Base-by-base conservation (phyloP, 305 asterid species). In the Fraxinus xanthoxyloides region DNA sequence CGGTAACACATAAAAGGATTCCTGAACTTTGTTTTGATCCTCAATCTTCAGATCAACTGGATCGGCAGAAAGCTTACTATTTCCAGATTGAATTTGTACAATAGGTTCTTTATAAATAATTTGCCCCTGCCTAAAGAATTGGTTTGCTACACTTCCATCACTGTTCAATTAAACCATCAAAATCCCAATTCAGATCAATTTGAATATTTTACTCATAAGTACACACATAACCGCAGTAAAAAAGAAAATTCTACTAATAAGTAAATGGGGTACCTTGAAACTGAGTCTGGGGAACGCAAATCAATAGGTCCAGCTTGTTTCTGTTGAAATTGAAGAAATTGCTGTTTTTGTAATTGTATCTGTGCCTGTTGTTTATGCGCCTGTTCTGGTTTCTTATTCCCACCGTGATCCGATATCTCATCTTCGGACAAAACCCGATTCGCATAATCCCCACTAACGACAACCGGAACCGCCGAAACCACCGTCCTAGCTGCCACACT, bases 361-460 rank as follows among this genome's bases (percentile, higher is more conserved):
- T 79, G 86, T 1, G 48, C 86, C 32, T 79, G 86, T 74, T 56
- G 84, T 40, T 76, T 21, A 5, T 15, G 90, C 35, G 69, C 23
- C 5, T 82, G 88, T 51, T 75, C 74, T 17, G 77, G 79, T 83
- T 78, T 80, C 70, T 75, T 74, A 31, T 36, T 80, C 77, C 84
- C 93, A 51, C 95, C 92, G 10, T 87, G 98, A 82, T 94, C 97
- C 24, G 97, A 90, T 90, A 94, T 91, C 81, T 93, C 98, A 81
- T 94, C 98, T 24, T 92, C 94, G 0, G 97, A 91, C 13, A 85
- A 80, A 48, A 48, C 89, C 78, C 92, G 83, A 84, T 87, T 87
- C 40, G 69, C 80, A 35, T 91, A 91, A 80, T 94, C 97, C 13
- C 90, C 94, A 36, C 89, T 89, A 67, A 87, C 91, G 79, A 84